Base-by-base conservation (phyloP, 2,329 filamentous ascomycete species). In the Ophiognomonia clavigignenti-juglandacearum region DNA sequence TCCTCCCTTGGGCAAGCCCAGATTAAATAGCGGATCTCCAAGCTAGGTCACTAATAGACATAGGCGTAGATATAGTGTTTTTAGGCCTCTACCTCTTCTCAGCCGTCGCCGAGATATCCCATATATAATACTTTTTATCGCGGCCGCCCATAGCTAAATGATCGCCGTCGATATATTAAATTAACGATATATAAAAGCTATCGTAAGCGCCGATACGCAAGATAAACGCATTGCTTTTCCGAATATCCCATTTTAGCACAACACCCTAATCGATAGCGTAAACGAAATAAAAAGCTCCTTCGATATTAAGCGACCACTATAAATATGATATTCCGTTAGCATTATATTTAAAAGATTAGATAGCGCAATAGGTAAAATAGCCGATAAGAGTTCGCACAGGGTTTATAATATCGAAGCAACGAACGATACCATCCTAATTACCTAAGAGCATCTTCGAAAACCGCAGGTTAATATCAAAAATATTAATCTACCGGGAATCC, bases 141-240 rank as follows among this genome's bases (percentile, higher is more conserved):
- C 75, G 68, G 6, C 82, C 81, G 4, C 75, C 80, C 53, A 80
- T 85, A 40, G 82, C 72, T 10, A 85, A 64, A 55, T 86, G 80
- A n/a, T 75, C 71, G 13, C 82, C 83, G 57, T 86, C 82, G 0
- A 80, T 78, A 54, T 86, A 83, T 82, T 82, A 86, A 3, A 78
- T 73, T 36, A 85, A 77, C 0, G 78, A 72, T 2, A 75, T 70
- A 56, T 78, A 80, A 0, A 76, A 69, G 53, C 76, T 80, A 47
- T 82, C 77, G 56, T 85, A 81, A 0, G 77, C 81, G 24, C 78
- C 77, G 55, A 85, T 78, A 53, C 77, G 74, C 40, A 84, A 59
- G 11, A 82, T 56, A 2, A 80, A 80, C 9, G 71, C 69, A 14
- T 61, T 64, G 6, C 72, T 56, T 55, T 78, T 79, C 6, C 80